A percentile compares a stretch with the other conserved stretches of the same genome.
Evolutionary conservation across 495 filamentous ascomycete genomes (phyloP).

Genomic region (Penicillium subrubescens): DNA sequence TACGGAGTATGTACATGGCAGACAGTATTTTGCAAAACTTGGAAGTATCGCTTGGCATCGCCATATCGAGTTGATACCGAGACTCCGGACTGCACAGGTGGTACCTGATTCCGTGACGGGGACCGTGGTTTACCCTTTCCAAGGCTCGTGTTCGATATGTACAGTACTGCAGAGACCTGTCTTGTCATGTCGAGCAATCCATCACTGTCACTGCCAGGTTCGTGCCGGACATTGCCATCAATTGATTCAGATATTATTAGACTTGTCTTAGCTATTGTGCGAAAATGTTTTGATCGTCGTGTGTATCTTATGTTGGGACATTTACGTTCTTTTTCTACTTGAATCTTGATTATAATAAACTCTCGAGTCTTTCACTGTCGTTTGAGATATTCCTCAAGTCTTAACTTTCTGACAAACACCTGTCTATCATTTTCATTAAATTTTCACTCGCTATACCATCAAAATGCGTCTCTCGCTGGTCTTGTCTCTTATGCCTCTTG

Average conservation of each 20-base stretch:
- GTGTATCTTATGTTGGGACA: not conserved
- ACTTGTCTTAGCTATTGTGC: slow-evolving; percentile 1
- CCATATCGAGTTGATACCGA: not conserved
- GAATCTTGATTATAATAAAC: slow-evolving; percentile 8
- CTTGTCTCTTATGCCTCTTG: slow-evolving; percentile 29
- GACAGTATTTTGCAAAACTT: not conserved
- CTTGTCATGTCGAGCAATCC: not conserved
- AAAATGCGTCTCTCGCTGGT: slow-evolving; percentile 29
- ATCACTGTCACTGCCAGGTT: not conserved
- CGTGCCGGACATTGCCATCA: slow-evolving; percentile 1
- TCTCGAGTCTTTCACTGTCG: not conserved
- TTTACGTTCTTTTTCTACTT: slow-evolving; percentile 8
- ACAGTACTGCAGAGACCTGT: not conserved
- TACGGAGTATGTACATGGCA: not conserved
- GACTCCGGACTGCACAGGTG: not conserved
- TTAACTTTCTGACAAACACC: not conserved
- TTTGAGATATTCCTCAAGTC: not conserved
- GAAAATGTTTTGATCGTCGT: not conserved
- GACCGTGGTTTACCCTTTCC: slow-evolving; percentile 1
- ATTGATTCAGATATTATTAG: slow-evolving; percentile 27
- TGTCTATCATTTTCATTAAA: not conserved
- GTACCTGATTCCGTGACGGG: not conserved
- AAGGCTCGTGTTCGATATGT: not conserved
- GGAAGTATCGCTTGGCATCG: not conserved
- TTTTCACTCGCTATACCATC: not conserved